Base-by-base conservation (phyloP, 495 filamentous ascomycete genomes). In the Penicillium nucicola region DNA sequence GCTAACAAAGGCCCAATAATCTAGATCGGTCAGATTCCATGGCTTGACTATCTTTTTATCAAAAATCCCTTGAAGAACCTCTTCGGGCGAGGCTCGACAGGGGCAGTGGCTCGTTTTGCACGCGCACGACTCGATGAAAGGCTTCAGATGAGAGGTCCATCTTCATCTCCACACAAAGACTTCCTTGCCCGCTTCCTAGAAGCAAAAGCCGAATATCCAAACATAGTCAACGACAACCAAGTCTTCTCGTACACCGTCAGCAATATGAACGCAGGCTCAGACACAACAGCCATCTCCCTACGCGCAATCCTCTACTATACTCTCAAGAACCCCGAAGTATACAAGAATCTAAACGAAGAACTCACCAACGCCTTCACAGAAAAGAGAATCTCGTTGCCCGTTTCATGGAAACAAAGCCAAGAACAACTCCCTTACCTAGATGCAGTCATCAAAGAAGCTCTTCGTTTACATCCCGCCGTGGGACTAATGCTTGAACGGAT, bases 401-500 rank as follows among this genome's bases (percentile, higher is more conserved):
- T 53, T 32, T 52, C 48, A 51, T 75, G 62, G 62, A 70, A 56
- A 19, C 57, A 66, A 42, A 56, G 57, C 18, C 83, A 83, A 57
- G 71, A 58, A 25, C 38, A 72, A 40, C 68, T 84, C 6, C 66
- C 77, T 0, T 87, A 86, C 66, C 69, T 88, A 32, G 77, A 81
- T 44, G 84, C 84, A 1, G 83, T 80, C 50, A 75, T 88, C 43
- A 85, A 84, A 56, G 86, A 88, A 65, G 75, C 80, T 4, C 78
- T 86, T 61, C 79, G 84, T 31, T 58, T 86, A n/a, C 77, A 84
- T 10, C 84, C 86, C 2, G 76, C 85, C 2, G 76, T 81, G 9
- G 79, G 79, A 3, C 55, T 84, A 2, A 69, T 80, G 45, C 72
- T 82, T 22, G 74, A 79, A 14, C 74, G 83, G 0, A 57, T 77